Evolutionary conservation across 108 stramenopile genomes (phyloP).

Genomic region (Nannochloropsis oceanica): DNA sequence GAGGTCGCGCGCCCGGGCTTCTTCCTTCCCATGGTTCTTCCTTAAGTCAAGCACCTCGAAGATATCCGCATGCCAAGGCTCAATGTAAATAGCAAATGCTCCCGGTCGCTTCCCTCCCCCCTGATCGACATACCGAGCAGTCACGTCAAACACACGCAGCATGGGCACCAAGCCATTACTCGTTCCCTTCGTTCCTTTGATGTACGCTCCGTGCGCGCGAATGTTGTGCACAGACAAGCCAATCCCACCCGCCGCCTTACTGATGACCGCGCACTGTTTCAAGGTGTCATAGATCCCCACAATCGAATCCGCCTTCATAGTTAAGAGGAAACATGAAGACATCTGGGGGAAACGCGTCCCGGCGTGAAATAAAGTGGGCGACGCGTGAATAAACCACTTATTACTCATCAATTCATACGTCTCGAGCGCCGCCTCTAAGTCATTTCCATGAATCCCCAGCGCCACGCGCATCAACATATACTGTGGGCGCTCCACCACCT

Average conservation of each 20-base stretch:
- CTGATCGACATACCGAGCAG: constrained; percentile 95
- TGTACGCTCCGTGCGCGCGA: constrained; percentile 77
- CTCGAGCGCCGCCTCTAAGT: constrained; percentile 72
- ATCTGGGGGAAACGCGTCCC: constrained; percentile 91
- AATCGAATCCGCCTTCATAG: constrained; percentile 93
- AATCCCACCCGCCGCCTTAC: constrained; percentile 98
- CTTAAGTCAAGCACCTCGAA: constrained; percentile 82
- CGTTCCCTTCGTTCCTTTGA: constrained; percentile 92
- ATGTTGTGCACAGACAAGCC: constrained; percentile 86
- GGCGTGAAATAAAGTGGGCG: constrained; percentile 96
- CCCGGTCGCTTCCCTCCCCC: constrained; percentile 99
- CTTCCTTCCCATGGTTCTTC: constrained; percentile 99
- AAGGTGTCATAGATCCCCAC: constrained; percentile 98
- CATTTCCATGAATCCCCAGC: constrained; percentile 88
- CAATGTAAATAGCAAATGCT: constrained; percentile 89
- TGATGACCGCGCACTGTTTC: constrained; percentile 94
- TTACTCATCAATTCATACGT: constrained; percentile 85
- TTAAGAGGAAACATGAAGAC: constrained; percentile 87
- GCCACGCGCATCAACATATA: constrained; percentile 96
- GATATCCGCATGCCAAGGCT: constrained; percentile 99
- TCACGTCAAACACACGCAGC: constrained; percentile 98
- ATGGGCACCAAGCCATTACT: constrained; percentile 99
- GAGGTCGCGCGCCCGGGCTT: constrained; percentile 84
- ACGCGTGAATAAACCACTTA: constrained; percentile 95
- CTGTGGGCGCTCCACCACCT: constrained; percentile 93